phyloP scores from a whole-genome alignment of 352 stramenopile species.

The Pythium aquatile region DNA sequence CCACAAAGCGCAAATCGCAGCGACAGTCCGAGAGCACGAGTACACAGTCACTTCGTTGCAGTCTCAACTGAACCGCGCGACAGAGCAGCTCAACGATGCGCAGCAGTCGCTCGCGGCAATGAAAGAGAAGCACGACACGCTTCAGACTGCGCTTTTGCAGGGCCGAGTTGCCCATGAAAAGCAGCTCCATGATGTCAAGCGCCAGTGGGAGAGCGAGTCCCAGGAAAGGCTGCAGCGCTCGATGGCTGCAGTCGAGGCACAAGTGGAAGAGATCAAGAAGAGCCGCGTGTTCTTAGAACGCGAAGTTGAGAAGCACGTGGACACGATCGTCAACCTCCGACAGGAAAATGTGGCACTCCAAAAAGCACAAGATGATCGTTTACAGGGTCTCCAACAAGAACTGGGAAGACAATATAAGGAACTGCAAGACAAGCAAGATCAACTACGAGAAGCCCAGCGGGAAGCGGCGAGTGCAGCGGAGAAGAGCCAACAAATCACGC shows the following conservation, averaged over 20 bases:
- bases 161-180: constrained; percentile 59
- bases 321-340: constrained; percentile 48
- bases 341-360: constrained; percentile 60
- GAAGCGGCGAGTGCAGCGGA: constrained; percentile 43
- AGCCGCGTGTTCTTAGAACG: constrained; percentile 51
- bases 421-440: constrained; percentile 43
- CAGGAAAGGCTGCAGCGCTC: constrained; percentile 58
- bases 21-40: constrained; percentile 34
- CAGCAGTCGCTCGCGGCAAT: constrained; percentile 29
- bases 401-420: constrained; percentile 42
- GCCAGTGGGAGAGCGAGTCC: constrained; percentile 50
- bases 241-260: constrained; percentile 48
- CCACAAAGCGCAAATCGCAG: constrained; percentile 37
- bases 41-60: constrained; percentile 41
- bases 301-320: constrained; percentile 62
- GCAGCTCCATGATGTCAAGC: constrained; percentile 44
- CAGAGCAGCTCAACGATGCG: constrained; percentile 37
- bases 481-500: constrained; percentile 37
- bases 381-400: constrained; percentile 30
- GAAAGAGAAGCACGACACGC: constrained; percentile 44
- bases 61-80: constrained; percentile 43
- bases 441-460: constrained; percentile 31
- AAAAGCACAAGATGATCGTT: constrained; percentile 39
- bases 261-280: constrained; percentile 69
- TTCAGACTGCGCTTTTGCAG: constrained; percentile 50